Percentiles rank a stretch among this genome's conserved stretches.
Evolutionary conservation across 1,284 basidiomycete genomes (phyloP).

Genomic region (Cutaneotrichosporon sp.): DNA sequence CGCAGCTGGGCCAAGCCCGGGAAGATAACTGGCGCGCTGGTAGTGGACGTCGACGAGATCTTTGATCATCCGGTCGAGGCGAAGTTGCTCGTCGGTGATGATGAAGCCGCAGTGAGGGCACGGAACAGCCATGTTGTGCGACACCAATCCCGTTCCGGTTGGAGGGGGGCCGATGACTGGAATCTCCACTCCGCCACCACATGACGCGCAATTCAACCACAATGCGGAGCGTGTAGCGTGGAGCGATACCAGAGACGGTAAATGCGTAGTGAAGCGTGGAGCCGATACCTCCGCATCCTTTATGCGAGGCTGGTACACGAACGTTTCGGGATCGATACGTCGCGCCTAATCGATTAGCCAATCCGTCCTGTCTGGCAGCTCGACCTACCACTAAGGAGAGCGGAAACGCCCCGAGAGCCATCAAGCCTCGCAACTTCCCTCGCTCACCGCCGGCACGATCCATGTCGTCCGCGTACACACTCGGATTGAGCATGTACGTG

Average conservation of each 20-base stretch:
- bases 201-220: conserved; percentile 15
- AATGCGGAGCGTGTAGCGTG: conserved; percentile 3
- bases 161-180: conserved; percentile 9
- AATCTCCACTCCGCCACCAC: not conserved
- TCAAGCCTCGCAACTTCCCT: conserved; percentile 6
- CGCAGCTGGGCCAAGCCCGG: conserved; percentile 1
- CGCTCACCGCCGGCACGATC: not conserved
- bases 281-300: not conserved
- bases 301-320: conserved; percentile 9
- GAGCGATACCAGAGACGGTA: conserved; percentile 8
- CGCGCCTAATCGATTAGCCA: not conserved
- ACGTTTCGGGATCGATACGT: conserved; percentile 13
- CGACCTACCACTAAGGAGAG: conserved; percentile 15
- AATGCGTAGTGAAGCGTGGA: conserved; percentile 6
- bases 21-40: not conserved
- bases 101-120: conserved; percentile 10
- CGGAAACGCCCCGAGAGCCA: conserved; percentile 16
- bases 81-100: conserved; percentile 19
- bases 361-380: not conserved
- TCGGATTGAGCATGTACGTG: conserved; percentile 37
- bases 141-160: conserved; percentile 5
- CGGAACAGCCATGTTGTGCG: conserved; percentile 4
- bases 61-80: conserved; percentile 54
- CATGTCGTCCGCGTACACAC: conserved; percentile 22
- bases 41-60: conserved; percentile 54